Evolutionary conservation across 495 filamentous ascomycete species (phyloP).

Genomic region (Chaetomium fimeti): DNA sequence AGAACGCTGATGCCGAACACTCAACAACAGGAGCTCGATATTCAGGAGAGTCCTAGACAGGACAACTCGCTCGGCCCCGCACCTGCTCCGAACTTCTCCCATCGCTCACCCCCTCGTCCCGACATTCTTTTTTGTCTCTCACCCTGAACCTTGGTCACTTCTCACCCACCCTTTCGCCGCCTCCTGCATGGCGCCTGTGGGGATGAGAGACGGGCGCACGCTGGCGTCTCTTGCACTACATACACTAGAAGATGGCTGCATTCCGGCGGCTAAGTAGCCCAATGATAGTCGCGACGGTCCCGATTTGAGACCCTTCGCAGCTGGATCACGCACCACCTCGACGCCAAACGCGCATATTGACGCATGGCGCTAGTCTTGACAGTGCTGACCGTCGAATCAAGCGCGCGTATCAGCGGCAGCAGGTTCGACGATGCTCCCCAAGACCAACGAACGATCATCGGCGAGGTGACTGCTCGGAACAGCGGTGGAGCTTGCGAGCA

Average conservation of each 20-base stretch:
- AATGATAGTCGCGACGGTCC: slow-evolving; percentile 13
- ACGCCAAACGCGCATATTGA: slow-evolving; percentile 21
- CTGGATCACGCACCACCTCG: slow-evolving; percentile 17
- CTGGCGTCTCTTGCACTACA: slow-evolving; percentile 7
- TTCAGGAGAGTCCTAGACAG: not conserved
- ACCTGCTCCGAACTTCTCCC: not conserved
- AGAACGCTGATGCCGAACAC: not conserved
- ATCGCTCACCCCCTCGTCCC: not conserved
- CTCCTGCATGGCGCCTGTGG: slow-evolving; percentile 11
- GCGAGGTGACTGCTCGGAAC: not conserved
- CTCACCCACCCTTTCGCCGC: not conserved
- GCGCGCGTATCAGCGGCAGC: slow-evolving; percentile 24
- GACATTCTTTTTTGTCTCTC: not conserved
- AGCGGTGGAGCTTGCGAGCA: too few relatives aligned
- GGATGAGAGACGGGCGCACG: not conserved
- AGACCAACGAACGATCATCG: slow-evolving; percentile 3
- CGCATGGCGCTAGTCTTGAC: slow-evolving; percentile 23
- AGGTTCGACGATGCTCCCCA: not conserved
- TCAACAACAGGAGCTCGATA: not conserved
- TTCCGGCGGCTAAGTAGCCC: slow-evolving; percentile 30
- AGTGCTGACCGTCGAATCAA: slow-evolving; percentile 22
- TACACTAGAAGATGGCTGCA: slow-evolving; percentile 23
- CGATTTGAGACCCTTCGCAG: not conserved
- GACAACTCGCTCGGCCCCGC: not conserved
- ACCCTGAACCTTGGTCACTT: too few relatives aligned